Percentiles rank a stretch among this genome's conserved stretches.
Conservation (phyloP, 2,329 filamentous ascomycete species). For the Calonectria leucothoes region DNA sequence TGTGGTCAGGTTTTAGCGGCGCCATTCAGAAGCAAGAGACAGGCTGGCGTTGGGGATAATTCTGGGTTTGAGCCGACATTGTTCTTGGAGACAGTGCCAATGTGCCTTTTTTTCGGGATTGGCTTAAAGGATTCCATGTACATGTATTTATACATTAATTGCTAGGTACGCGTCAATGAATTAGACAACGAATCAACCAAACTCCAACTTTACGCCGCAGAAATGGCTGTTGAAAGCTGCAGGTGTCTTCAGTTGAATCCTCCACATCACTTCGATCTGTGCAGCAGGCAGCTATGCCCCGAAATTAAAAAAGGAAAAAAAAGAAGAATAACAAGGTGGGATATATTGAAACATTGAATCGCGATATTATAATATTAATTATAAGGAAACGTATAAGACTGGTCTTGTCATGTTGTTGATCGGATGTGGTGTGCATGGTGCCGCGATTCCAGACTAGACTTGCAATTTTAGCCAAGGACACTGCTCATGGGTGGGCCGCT, state of each 20-base stretch:
- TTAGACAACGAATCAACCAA: not conserved
- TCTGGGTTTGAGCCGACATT: not conserved
- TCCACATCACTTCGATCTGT: not conserved
- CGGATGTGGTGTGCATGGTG: not conserved
- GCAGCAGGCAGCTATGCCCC: not conserved
- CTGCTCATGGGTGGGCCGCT: not conserved
- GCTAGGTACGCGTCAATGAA: not conserved
- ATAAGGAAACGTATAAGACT: not conserved
- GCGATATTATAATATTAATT: too few species aligned
- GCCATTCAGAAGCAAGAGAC: not conserved
- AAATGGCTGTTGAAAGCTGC: not conserved
- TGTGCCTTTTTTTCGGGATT: not conserved
- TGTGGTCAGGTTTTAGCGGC: not conserved
- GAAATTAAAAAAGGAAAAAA: not conserved
- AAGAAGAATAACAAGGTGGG: not conserved
- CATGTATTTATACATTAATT: constrained; percentile 1
- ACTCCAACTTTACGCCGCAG: not conserved
- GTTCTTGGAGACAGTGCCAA: not conserved
- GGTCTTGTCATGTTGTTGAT: not conserved
- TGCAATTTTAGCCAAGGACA: not conserved
- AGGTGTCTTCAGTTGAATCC: not conserved
- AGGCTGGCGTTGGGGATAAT: constrained; percentile 7
- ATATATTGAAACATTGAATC: not conserved
- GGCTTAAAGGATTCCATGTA: not conserved
- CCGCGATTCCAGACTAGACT: not conserved